Base-by-base conservation (phyloP, 352 stramenopile species). In the Globisporangium orthogonon region DNA sequence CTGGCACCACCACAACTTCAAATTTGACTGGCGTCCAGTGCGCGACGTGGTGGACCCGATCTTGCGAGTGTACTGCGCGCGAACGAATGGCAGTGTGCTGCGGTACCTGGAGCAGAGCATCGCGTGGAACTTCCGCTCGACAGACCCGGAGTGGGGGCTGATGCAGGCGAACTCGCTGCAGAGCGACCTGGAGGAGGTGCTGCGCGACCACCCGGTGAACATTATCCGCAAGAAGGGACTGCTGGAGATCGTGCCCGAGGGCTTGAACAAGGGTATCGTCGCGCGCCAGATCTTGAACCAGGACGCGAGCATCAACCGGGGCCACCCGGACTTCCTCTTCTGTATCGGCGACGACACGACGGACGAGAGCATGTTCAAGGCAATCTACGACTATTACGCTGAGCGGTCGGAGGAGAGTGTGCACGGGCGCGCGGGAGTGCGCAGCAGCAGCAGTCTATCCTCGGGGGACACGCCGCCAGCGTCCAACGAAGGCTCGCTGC, bases 351-450 rank as follows among this genome's bases (percentile, higher is more conserved):
- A 99, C 70, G 95, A 98, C 66, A 96, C 94, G 50, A 97, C 91
- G 6, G 96, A 99, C 65, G 96, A 99, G 71, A 98, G 96, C 63
- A 99, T 99, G 96, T 99, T 99, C 74, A 91, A 90, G 59, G 69
- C 80, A 50, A 89, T 97, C 64, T 96, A 96, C 70, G 85, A 94
- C 60, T 96, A 94, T 73, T 95, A 96, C 57, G 84, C 85, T 1
- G 79, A 95, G 64, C 76, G 83, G 3, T 91, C 80, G 11, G 86
- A 95, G 41, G 83, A 93, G 60, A 93, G 73, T 54, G 69, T 91
- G 39, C 80, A 93, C 48, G 83, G 78, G 28, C 69, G 57, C 13
- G 43, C 13, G 1, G 29, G 44, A 41, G 52, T 48, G 30, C 64
- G 45, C 28, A 49, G 15, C 11, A 35, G 29, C 3, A 23, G 23